These are phyloP conservation scores for Suillus subalutaceus DNA, from an alignment of 768 basidiomycete genomes.

Conservation along the genomic window DNA sequence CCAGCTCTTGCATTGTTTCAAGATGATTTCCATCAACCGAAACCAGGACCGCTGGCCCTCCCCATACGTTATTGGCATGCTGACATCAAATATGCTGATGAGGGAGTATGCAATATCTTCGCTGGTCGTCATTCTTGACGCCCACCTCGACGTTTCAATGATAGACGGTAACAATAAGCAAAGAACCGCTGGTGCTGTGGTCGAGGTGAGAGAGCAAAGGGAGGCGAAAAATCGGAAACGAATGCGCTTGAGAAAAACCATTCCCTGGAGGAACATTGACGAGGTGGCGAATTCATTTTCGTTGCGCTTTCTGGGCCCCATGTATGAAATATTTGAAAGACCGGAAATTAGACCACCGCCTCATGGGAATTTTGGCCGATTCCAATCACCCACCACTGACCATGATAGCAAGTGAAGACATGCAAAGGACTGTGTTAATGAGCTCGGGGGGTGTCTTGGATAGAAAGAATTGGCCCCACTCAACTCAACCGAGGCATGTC, in stretches of 20 bases:
- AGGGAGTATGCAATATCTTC: constrained; percentile 31
- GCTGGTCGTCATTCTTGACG: constrained; percentile 26
- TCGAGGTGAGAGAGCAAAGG: neutral
- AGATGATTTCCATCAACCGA: constrained; percentile 18
- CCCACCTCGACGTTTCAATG: constrained; percentile 19
- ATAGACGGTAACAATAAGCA: neutral
- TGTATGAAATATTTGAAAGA: neutral
- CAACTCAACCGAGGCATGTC: neutral
- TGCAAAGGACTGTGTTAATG: neutral
- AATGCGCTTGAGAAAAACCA: neutral
- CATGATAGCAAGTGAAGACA: neutral
- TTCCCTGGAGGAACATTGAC: neutral
- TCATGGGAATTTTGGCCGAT: neutral
- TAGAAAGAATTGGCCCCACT: neutral
- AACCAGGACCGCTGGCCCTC: constrained; percentile 27
- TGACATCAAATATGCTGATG: constrained; percentile 26
- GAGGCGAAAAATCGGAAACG: neutral
- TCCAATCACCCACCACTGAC: neutral
- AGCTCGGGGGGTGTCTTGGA: neutral
- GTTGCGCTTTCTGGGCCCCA: neutral
- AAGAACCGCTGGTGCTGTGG: neutral
- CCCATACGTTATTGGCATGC: constrained; percentile 27
- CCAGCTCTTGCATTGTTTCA: constrained; percentile 11
- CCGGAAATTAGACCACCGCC: neutral
- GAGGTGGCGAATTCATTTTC: neutral